Conservation (phyloP, 2,329 filamentous ascomycete genomes). For the Fusarium armeniacum region DNA sequence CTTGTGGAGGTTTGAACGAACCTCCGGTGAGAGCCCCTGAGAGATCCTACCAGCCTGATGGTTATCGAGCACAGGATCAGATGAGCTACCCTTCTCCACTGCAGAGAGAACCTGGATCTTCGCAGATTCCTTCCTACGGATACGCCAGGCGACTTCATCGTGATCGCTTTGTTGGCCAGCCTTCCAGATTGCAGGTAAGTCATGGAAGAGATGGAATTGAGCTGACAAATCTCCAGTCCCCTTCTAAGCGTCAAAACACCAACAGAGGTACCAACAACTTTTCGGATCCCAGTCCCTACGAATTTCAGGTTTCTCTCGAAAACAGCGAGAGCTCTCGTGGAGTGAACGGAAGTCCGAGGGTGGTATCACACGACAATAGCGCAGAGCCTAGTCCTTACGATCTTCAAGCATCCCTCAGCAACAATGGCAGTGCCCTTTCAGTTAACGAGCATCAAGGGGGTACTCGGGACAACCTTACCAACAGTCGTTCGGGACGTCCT, state of each 20-base stretch:
- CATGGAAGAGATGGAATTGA: slow-evolving; percentile 3
- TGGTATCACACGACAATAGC: not conserved
- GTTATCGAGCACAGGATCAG: slow-evolving; percentile 2
- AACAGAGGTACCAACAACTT: not conserved
- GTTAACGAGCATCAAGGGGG: not conserved
- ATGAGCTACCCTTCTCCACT: not conserved
- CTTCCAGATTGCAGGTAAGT: slow-evolving; percentile 14
- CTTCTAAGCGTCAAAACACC: not conserved
- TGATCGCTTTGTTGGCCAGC: not conserved
- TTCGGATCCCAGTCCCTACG: not conserved
- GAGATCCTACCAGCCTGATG: not conserved
- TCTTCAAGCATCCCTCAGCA: not conserved
- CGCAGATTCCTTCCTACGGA: not conserved
- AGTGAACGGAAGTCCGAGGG: not conserved
- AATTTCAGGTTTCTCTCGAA: not conserved
- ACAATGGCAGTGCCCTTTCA: not conserved
- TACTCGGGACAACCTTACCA: not conserved
- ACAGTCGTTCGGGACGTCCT: not conserved
- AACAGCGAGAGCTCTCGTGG: not conserved
- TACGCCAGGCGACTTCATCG: not conserved
- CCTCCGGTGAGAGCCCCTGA: slow-evolving; percentile 5
- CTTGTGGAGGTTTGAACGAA: not conserved
- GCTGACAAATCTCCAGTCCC: slow-evolving; percentile 13
- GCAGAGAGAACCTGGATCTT: not conserved
- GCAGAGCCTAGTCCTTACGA: not conserved